Conservation (phyloP, 2,329 filamentous ascomycete genomes). For the Xylariaceae sp. region DNA sequence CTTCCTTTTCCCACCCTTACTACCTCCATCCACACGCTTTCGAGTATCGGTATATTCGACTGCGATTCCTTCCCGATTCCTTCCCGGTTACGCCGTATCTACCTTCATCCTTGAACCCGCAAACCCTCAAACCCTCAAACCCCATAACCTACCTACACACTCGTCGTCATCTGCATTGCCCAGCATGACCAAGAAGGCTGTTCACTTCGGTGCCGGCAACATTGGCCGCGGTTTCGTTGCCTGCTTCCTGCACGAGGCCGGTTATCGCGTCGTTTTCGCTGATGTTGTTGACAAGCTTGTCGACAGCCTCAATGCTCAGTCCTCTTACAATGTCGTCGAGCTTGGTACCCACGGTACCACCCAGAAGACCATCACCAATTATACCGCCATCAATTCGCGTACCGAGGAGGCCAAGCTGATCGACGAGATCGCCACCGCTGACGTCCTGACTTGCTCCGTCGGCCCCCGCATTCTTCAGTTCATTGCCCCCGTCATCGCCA, state of each 20-base stretch:
- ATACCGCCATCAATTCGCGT: constrained; percentile 94
- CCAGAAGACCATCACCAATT: constrained; percentile 82
- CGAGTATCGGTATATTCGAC: neutral
- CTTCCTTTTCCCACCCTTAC: constrained; percentile 3
- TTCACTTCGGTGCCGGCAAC: constrained; percentile 83
- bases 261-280: constrained; percentile 92
- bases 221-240: constrained; percentile 83
- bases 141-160: neutral
- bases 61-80: neutral
- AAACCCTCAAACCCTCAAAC: neutral
- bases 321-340: constrained; percentile 87
- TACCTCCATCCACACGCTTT: neutral
- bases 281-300: constrained; percentile 87
- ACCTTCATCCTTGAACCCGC: neutral
- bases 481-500: constrained; percentile 91
- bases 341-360: constrained; percentile 75
- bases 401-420: constrained; percentile 75
- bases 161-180: neutral
- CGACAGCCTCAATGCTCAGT: constrained; percentile 65
- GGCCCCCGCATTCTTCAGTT: constrained; percentile 95
- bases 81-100: neutral
- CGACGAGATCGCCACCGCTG: constrained; percentile 78
- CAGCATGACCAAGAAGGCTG: constrained; percentile 59
- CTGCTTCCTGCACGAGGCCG: constrained; percentile 89
- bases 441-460: constrained; percentile 93